phyloP scores from a whole-genome alignment of 257 asterid genomes.

The Penstemon eatonii region DNA sequence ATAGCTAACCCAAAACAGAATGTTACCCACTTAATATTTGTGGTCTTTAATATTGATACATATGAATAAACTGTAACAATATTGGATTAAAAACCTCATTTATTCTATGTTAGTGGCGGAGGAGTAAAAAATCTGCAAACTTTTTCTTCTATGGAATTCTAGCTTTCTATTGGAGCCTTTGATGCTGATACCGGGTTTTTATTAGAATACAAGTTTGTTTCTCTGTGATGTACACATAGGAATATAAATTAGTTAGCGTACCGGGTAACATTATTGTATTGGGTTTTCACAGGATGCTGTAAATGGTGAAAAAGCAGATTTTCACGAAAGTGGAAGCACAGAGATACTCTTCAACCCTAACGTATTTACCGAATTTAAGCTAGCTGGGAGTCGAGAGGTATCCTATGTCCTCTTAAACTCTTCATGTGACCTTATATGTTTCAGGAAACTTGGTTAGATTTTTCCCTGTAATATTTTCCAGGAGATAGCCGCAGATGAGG shows the following conservation, averaged over 20 bases:
- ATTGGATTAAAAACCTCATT: too few species aligned
- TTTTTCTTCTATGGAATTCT: too few species aligned
- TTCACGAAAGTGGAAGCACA: conserved; percentile 36
- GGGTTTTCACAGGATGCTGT: conserved; percentile 36
- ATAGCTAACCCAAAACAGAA: too few species aligned
- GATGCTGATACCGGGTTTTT: conserved; percentile 7
- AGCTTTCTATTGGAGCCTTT: background rate
- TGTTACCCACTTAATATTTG: too few species aligned
- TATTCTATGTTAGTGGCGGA: too few species aligned
- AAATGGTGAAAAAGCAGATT: conserved; percentile 38
- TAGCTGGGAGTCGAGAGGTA: conserved; percentile 83
- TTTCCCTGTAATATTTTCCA: conserved; percentile 34
- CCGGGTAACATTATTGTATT: conserved; percentile 6
- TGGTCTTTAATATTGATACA: too few species aligned
- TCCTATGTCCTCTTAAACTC: conserved; percentile 18
- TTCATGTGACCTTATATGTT: conserved; percentile 13
- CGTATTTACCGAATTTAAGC: conserved; percentile 80
- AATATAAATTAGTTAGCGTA: background rate
- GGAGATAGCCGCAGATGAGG: conserved; percentile 84
- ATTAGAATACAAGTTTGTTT: background rate
- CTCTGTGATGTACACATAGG: background rate
- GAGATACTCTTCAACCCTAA: conserved; percentile 84
- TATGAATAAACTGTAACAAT: too few species aligned
- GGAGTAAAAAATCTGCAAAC: too few species aligned
- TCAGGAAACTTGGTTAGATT: conserved; percentile 12